Evolutionary conservation across 768 basidiomycete genomes (phyloP).

Genomic region (Gloeophyllum trabeum): DNA sequence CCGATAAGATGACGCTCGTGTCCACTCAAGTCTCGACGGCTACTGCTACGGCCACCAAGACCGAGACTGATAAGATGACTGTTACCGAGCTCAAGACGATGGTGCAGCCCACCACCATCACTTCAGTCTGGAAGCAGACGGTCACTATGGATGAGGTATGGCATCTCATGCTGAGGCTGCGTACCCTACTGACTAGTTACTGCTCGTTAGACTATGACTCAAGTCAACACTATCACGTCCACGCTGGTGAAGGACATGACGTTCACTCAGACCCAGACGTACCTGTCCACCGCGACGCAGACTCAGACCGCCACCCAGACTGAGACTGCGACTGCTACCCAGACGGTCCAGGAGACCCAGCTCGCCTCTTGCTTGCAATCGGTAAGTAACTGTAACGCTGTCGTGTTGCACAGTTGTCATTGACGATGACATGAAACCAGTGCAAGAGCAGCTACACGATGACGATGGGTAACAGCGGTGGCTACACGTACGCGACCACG

Average conservation of each 20-base stretch:
- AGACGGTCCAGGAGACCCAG: conserved; percentile 34
- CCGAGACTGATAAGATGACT: conserved; percentile 23
- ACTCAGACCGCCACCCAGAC: conserved; percentile 29
- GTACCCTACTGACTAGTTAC: no score
- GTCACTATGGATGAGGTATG: no score
- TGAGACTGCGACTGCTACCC: conserved; percentile 31
- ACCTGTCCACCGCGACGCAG: conserved; percentile 26
- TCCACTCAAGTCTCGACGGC: conserved; percentile 27
- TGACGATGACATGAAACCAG: neutral
- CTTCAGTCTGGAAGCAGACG: no score
- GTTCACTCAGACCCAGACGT: conserved; percentile 22
- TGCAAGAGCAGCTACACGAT: neutral
- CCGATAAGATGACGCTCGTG: conserved; percentile 18
- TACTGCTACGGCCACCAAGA: conserved; percentile 36
- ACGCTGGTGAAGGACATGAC: conserved; percentile 27
- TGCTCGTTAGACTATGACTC: conserved; percentile 37
- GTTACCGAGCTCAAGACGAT: conserved; percentile 22
- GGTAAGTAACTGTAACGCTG: no score
- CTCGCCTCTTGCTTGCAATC: conserved; percentile 37
- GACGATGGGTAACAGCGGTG: neutral
- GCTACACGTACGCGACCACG: conserved; percentile 16
- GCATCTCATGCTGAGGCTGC: no score
- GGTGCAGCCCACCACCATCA: conserved; percentile 41
- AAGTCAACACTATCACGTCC: conserved; percentile 28
- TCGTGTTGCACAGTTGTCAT: no score